Conservation (phyloP, 805 yeast genomes). For the Kuraishia piskuri region DNA sequence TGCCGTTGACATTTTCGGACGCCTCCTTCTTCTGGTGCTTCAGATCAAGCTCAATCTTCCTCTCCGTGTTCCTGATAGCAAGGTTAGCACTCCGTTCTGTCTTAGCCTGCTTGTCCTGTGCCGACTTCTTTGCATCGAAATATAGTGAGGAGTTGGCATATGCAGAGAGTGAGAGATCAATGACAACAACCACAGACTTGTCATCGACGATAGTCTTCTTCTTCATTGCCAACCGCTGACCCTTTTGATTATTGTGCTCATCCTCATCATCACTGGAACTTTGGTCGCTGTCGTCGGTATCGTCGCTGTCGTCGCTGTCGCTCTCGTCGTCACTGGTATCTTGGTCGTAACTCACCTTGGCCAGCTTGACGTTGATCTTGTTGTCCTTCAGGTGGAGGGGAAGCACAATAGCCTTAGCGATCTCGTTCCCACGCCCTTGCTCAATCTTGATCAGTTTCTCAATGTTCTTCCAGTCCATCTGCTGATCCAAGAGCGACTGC, state of each 20-base stretch:
- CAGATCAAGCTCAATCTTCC: slow-evolving; percentile 65
- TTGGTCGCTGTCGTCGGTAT: slow-evolving; percentile 6
- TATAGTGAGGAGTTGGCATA: slow-evolving; percentile 84
- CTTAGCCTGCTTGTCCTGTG: slow-evolving; percentile 68
- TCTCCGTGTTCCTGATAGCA: slow-evolving; percentile 80
- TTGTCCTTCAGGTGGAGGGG: slow-evolving; percentile 68
- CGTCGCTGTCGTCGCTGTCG: slow-evolving; percentile 11
- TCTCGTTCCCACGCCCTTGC: slow-evolving; percentile 50
- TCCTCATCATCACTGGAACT: slow-evolving; percentile 30
- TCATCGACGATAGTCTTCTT: slow-evolving; percentile 8
- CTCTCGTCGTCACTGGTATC: slow-evolving; percentile 23
- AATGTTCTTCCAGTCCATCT: slow-evolving; percentile 91
- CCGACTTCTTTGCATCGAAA: slow-evolving; percentile 68
- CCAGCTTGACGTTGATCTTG: slow-evolving; percentile 50
- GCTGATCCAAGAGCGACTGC: slow-evolving; percentile 60
- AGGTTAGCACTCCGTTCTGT: slow-evolving; percentile 69
- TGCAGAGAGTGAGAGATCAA: slow-evolving; percentile 67
- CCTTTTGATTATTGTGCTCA: slow-evolving; percentile 20
- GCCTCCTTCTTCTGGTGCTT: slow-evolving; percentile 45
- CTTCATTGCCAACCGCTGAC: slow-evolving; percentile 19
- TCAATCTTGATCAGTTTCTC: slow-evolving; percentile 68
- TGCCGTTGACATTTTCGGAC: slow-evolving; percentile 19
- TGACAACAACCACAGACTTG: slow-evolving; percentile 39
- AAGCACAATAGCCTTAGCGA: slow-evolving; percentile 53
- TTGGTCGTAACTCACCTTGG: slow-evolving; percentile 32